Percentiles rank a stretch among this genome's conserved stretches.
Evolutionary conservation across 1,284 basidiomycete genomes (phyloP).

Genomic region (Cryptococcus depauperatus): DNA sequence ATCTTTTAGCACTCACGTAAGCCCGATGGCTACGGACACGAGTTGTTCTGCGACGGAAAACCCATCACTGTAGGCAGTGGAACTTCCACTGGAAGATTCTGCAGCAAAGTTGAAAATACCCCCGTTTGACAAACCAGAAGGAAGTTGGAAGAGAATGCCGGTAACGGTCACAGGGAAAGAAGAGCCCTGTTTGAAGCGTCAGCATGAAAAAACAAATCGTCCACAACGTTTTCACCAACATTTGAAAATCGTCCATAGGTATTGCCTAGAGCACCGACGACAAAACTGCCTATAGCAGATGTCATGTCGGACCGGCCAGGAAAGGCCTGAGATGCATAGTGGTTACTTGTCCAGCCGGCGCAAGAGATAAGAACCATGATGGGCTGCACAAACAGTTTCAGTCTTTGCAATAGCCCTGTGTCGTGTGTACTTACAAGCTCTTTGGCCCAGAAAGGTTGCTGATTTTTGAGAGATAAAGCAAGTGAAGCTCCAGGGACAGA

Average conservation of each 20-base stretch:
- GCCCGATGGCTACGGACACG: slow-evolving; percentile 47
- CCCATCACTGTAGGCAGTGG: slow-evolving; percentile 21
- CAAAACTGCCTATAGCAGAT: slow-evolving; percentile 67
- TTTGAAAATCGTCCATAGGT: slow-evolving; percentile 71
- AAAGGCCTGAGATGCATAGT: slow-evolving; percentile 58
- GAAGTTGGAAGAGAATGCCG: slow-evolving; percentile 79
- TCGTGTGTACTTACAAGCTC: slow-evolving; percentile 54
- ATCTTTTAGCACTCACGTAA: slow-evolving; percentile 38
- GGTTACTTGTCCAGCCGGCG: slow-evolving; percentile 67
- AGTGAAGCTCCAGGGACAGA: slow-evolving; percentile 71
- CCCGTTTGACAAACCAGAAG: slow-evolving; percentile 73
- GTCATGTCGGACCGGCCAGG: slow-evolving; percentile 63
- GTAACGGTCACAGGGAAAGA: slow-evolving; percentile 48
- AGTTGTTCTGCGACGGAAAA: slow-evolving; percentile 46
- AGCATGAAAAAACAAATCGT: slow-evolving; percentile 15
- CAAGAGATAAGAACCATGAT: slow-evolving; percentile 62
- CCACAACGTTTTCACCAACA: slow-evolving; percentile 63
- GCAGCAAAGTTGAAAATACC: slow-evolving; percentile 58
- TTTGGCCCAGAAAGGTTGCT: slow-evolving; percentile 61
- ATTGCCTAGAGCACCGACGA: slow-evolving; percentile 74
- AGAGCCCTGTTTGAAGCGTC: slow-evolving; percentile 18
- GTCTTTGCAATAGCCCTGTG: neutral
- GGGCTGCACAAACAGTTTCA: slow-evolving; percentile 15
- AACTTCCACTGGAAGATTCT: slow-evolving; percentile 9
- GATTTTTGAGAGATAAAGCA: slow-evolving; percentile 66